A percentile compares a stretch with the other conserved stretches of the same genome.
Evolutionary conservation across 192 early-diverging fungal species (phyloP).

Genomic region (Coemansia umbellata): DNA sequence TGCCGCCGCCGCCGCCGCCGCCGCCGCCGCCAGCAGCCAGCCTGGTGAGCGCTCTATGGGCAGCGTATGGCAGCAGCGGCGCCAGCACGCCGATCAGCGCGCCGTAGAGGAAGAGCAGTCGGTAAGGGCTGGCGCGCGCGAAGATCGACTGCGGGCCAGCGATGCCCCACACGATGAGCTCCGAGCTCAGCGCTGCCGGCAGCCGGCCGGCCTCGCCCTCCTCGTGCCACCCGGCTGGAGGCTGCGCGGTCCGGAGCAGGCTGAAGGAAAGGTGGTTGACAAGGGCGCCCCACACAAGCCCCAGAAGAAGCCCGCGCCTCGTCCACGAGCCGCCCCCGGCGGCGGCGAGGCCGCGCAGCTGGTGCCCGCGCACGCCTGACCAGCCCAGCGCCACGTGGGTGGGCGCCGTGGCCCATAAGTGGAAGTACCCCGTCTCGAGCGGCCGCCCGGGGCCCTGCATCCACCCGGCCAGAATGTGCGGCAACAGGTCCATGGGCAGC

Average conservation of each 20-base stretch:
- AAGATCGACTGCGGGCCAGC: conserved; percentile 42
- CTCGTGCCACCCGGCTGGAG: conserved; percentile 40
- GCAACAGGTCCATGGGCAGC: conserved; percentile 41
- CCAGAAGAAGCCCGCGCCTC: conserved; percentile 30
- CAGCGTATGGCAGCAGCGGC: conserved; percentile 12
- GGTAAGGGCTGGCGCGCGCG: conserved; percentile 30
- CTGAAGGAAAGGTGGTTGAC: conserved; percentile 41
- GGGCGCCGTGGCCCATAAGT: conserved; percentile 43
- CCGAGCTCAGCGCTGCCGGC: conserved; percentile 44
- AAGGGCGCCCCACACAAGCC: conserved; percentile 44
- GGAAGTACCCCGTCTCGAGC: conserved; percentile 47
- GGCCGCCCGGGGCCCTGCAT: conserved; percentile 41
- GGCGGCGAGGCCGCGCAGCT: conserved; percentile 7
- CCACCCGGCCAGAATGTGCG: conserved; percentile 41
- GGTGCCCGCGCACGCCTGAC: conserved; percentile 46
- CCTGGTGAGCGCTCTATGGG: background rate
- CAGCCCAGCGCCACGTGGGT: conserved; percentile 44
- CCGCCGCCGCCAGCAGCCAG: background rate
- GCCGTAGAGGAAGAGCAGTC: conserved; percentile 38
- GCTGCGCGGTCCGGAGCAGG: background rate
- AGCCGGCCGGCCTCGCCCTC: conserved; percentile 40
- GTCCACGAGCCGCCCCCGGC: conserved; percentile 31
- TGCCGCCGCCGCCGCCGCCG: background rate
- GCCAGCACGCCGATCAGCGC: conserved; percentile 20
- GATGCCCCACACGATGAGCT: conserved; percentile 48